phyloP scores from a whole-genome alignment of 2,329 filamentous ascomycete genomes.

The Exophiala mesophila region DNA sequence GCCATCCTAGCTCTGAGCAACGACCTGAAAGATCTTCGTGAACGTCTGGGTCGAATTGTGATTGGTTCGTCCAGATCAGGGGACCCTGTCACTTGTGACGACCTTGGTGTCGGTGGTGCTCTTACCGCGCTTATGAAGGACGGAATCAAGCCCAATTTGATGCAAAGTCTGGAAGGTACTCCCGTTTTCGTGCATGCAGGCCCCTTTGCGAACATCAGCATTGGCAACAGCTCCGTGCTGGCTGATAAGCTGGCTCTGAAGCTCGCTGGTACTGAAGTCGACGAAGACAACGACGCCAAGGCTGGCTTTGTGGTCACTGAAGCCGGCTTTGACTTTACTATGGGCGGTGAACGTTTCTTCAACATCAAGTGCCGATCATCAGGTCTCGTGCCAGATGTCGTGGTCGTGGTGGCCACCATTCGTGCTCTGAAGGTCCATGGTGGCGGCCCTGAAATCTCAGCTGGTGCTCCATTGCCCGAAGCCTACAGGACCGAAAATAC shows the following conservation, averaged over 20 bases:
- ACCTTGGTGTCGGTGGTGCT: conserved; percentile 87
- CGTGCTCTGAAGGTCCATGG: conserved; percentile 96
- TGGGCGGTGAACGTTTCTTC: conserved; percentile 99
- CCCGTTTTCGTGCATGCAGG: conserved; percentile 97
- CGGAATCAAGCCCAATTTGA: conserved; percentile 96
- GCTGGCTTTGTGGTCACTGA: conserved; percentile 93
- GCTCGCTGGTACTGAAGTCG: conserved; percentile 86
- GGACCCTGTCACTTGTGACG: conserved; percentile 91
- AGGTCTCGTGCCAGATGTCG: conserved; percentile 84
- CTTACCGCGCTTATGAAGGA: conserved; percentile 95
- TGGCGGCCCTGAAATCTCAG: conserved; percentile 86
- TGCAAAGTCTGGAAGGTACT: conserved; percentile 96
- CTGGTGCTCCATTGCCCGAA: conserved; percentile 76
- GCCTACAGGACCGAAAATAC: conserved; percentile 93
- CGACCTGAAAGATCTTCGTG: conserved; percentile 79
- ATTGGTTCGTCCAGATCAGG: conserved; percentile 80
- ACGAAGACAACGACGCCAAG: conserved; percentile 77
- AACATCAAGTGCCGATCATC: conserved; percentile 99
- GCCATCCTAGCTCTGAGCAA: conserved; percentile 93
- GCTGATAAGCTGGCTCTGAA: conserved; percentile 95
- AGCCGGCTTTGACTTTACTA: conserved; percentile 98
- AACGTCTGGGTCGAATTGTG: conserved; percentile 92
- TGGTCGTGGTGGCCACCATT: conserved; percentile 92
- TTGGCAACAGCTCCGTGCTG: conserved; percentile 90
- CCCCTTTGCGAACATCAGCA: conserved; percentile 97